Evolutionary conservation across 768 basidiomycete genomes (phyloP).

Genomic region (Infundibulicybe gibba): DNA sequence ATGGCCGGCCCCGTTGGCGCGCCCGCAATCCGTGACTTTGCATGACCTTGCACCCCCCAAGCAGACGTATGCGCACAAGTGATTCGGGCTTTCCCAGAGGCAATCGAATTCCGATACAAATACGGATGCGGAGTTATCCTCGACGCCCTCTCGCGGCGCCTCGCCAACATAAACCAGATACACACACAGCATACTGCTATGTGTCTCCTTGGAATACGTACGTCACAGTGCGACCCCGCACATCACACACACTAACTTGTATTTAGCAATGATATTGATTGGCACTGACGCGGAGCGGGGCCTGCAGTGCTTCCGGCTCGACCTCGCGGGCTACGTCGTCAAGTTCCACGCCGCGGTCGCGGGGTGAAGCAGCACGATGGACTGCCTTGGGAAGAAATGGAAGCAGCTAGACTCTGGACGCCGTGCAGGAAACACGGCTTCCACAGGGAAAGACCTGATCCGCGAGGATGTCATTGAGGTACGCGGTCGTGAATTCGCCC

Average conservation of each 20-base stretch:
- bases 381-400: conserved; percentile 98
- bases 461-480: conserved; percentile 90
- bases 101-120: conserved; percentile 91
- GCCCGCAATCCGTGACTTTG: conserved; percentile 15
- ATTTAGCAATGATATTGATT: conserved; percentile 90
- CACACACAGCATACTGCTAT: conserved; percentile 92
- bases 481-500: conserved; percentile 14
- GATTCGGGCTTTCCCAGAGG: conserved; percentile 79
- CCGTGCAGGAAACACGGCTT: conserved; percentile 75
- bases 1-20: conserved; percentile 96
- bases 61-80: conserved; percentile 95
- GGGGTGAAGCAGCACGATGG: conserved; percentile 97
- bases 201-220: conserved; percentile 94
- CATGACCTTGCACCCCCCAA: conserved; percentile 22
- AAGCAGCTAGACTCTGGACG: conserved; percentile 83
- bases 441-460: conserved; percentile 69
- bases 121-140: conserved; percentile 98
- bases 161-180: conserved; percentile 99
- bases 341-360: conserved; percentile 97
- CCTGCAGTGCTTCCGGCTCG: conserved; percentile 97
- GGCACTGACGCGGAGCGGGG: conserved; percentile 88
- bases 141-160: conserved; percentile 87
- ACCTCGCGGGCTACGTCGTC: conserved; percentile 97
- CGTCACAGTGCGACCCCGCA: conserved; percentile 17
- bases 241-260: not conserved